phyloP scores from a whole-genome alignment of 352 stramenopile species.

The Phytophthora tubulina region DNA sequence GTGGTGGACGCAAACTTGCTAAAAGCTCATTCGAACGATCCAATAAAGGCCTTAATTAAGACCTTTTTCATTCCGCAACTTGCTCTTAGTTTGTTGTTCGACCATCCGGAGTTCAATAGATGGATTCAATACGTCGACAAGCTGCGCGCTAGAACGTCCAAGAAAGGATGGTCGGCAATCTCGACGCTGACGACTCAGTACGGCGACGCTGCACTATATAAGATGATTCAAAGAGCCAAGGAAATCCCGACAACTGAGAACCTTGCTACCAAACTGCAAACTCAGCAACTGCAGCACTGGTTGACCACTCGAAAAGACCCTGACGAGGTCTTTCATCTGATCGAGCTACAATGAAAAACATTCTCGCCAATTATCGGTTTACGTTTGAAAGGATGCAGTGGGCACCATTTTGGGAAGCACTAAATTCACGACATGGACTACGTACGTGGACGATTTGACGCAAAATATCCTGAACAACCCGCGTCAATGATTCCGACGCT shows the following conservation, averaged over 20 bases:
- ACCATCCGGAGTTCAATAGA: neutral
- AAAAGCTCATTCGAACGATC: too few relatives aligned
- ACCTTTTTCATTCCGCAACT: too few relatives aligned
- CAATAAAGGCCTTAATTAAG: too few relatives aligned
- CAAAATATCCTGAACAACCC: neutral
- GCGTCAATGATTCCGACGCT: neutral
- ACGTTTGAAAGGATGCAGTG: neutral
- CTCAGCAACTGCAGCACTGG: neutral
- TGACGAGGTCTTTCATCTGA: neutral
- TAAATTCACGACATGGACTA: neutral
- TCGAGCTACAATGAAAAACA: neutral
- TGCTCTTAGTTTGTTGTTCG: too few relatives aligned
- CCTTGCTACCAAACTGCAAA: neutral
- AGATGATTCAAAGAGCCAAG: neutral
- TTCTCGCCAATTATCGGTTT: too few relatives aligned
- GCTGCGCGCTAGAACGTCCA: neutral
- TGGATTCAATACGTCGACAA: neutral
- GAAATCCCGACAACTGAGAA: neutral
- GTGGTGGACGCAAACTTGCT: too few relatives aligned
- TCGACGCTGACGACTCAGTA: neutral
- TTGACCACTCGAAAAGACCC: neutral
- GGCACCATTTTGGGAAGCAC: neutral
- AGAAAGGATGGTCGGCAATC: neutral
- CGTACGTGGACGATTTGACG: slow-evolving; percentile 7
- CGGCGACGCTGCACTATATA: neutral